Base-by-base conservation (phyloP, 805 yeast genomes). In the Metschnikowia cubensis region DNA sequence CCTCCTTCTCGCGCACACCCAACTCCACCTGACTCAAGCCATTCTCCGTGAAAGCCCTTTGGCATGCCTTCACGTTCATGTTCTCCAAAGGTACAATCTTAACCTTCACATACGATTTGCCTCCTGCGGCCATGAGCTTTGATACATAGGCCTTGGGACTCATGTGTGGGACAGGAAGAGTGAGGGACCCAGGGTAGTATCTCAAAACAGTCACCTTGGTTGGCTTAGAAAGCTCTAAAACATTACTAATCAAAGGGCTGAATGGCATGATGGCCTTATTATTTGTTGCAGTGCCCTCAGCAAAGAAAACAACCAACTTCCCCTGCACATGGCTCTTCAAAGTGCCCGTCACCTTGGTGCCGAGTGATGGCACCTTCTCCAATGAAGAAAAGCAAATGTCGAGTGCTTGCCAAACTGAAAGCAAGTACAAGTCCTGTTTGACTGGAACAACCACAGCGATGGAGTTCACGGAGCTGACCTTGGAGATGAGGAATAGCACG, bases 231-330 rank as follows among this genome's bases (percentile, higher is more conserved):
- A 36, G 47, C 41, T 35, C 46, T 20, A 52, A 31, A 41, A 35
- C 41, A 5, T 33, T 32, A 21, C 42, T 45, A 3, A 17, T 6
- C n/a, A 18, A 17, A 37, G 47, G 50, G 7, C 71, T 69, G 49
- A 87, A 78, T 3, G 89, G 82, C 53, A 91, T 73, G 1, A 91
- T 62, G 0, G 90, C 83, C 53, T 83, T 83, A 45, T 95, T 94
- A 62, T 91, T 92, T 0, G 96, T 82, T 0, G 96, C 76, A 0
- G 96, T 87, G 0, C 96, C 96, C 61, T 90, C 97, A 2, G 84
- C 74, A 50, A 89, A 81, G 20, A 86, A 57, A 47, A 77, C 83
- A 3, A 82, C 73, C 74, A 62, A 68, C 38, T 77, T 75, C n/a
- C 74, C 71, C 3, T 64, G 62, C 18, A 66, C 59, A 29, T 62